Evolutionary conservation across 192 early-diverging fungal genomes (phyloP).

Genomic region (Cetraspora pellucida): DNA sequence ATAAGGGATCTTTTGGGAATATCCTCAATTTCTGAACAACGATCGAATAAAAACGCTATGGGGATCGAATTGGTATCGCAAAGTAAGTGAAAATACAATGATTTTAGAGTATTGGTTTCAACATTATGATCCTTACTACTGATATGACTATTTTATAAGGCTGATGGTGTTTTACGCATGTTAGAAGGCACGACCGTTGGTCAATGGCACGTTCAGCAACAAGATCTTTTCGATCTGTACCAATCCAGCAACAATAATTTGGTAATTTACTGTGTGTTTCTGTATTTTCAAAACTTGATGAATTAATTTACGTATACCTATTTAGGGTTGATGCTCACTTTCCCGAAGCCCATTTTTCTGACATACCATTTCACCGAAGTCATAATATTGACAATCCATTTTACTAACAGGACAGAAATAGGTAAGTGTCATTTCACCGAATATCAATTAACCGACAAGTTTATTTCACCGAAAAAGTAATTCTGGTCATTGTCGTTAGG

Average conservation of each 20-base stretch:
- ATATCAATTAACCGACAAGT: no score
- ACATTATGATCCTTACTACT: background rate
- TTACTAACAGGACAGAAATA: no score
- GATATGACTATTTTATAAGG: slow-evolving; percentile 3
- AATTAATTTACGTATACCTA: background rate
- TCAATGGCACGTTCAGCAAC: background rate
- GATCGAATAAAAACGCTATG: slow-evolving; percentile 23
- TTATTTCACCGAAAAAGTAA: no score
- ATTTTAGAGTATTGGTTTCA: slow-evolving; percentile 14
- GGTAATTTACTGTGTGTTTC: background rate
- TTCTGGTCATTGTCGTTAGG: no score
- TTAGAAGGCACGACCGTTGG: background rate
- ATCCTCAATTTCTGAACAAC: slow-evolving; percentile 21
- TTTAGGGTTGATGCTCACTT: no score
- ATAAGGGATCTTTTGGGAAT: slow-evolving; percentile 14
- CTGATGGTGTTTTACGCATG: background rate
- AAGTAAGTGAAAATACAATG: slow-evolving; percentile 7
- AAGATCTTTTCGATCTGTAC: background rate
- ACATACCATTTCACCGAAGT: no score
- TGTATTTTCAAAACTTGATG: background rate
- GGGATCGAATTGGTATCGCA: background rate
- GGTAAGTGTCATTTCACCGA: no score
- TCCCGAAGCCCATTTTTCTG: no score
- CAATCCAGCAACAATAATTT: background rate
- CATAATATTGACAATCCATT: no score